These are phyloP conservation scores for Haplosporangium sp. DNA, from an alignment of 371 early-diverging fungal species.

Conservation along the genomic window DNA sequence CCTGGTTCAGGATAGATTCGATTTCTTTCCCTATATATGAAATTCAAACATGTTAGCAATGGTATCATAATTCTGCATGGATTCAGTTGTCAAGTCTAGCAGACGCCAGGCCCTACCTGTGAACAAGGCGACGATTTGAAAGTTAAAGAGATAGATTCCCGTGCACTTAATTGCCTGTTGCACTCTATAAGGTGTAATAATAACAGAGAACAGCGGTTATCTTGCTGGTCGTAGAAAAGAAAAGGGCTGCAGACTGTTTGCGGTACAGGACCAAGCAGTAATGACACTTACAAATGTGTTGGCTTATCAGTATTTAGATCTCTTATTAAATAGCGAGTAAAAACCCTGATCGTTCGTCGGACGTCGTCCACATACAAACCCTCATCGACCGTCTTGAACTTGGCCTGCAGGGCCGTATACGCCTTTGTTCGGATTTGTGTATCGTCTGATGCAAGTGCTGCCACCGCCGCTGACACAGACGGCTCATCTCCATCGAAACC, in stretches of 20 bases:
- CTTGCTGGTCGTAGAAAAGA: background rate
- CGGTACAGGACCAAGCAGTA: no score
- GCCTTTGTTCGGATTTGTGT: constrained; percentile 6
- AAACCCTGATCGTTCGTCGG: constrained; percentile 14
- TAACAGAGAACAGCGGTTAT: background rate
- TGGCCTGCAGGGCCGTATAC: constrained; percentile 19
- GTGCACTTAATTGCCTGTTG: constrained; percentile 22
- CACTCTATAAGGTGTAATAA: constrained; percentile 1
- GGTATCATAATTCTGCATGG: background rate
- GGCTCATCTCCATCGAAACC: background rate
- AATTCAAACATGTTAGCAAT: background rate
- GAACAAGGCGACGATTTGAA: constrained; percentile 17
- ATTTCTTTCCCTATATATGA: constrained; percentile 13
- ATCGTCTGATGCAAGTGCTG: constrained; percentile 17
- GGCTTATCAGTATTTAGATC: constrained; percentile 26
- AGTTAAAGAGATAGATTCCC: constrained; percentile 22
- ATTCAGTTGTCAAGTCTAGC: background rate
- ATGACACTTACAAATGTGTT: constrained; percentile 9
- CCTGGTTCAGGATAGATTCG: constrained; percentile 2
- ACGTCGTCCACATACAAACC: constrained; percentile 13
- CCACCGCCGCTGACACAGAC: constrained; percentile 14
- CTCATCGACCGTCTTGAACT: constrained; percentile 17
- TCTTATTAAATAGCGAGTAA: constrained; percentile 12
- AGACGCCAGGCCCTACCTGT: constrained; percentile 11
- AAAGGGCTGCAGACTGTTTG: background rate